Evolutionary conservation across 2,329 filamentous ascomycete species (phyloP).

Genomic region (Hypoxylon sp.): DNA sequence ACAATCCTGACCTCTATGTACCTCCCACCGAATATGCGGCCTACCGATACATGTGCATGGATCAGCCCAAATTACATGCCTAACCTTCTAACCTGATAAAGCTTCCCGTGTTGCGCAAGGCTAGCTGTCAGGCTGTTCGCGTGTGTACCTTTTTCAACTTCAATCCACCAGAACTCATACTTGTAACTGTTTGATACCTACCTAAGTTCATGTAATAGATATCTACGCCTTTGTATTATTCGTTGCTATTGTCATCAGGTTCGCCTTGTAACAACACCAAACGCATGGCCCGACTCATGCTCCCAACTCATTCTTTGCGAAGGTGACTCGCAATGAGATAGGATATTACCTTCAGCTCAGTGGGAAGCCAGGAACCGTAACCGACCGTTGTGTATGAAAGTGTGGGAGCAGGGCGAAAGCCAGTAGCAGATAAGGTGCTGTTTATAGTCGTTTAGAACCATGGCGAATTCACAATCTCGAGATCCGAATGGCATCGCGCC

Average conservation of each 20-base stretch:
- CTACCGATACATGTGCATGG: neutral
- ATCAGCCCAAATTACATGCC: constrained; percentile 13
- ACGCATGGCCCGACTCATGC: constrained; percentile 32
- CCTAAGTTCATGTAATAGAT: neutral
- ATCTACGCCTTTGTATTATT: neutral
- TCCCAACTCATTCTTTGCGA: constrained; percentile 15
- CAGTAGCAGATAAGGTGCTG: neutral
- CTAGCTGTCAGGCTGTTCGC: constrained; percentile 33
- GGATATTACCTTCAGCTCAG: constrained; percentile 26
- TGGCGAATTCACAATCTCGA: constrained; percentile 45
- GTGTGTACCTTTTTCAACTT: constrained; percentile 11
- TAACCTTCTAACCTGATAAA: constrained; percentile 34
- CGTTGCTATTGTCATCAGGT: neutral
- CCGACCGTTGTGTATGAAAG: constrained; percentile 28
- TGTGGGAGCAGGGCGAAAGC: neutral
- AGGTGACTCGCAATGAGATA: constrained; percentile 34
- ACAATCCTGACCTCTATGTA: neutral
- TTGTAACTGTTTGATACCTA: neutral
- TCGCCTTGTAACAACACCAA: neutral
- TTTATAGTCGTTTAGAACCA: constrained; percentile 37
- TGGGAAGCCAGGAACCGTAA: constrained; percentile 21
- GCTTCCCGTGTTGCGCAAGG: constrained; percentile 35
- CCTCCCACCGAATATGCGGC: no score
- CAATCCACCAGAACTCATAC: constrained; percentile 11
- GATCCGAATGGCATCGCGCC: constrained; percentile 47